Percentiles rank a stretch among this genome's conserved stretches.
Conservation (phyloP, 306 rosid genomes). For the Alnus rubra region DNA sequence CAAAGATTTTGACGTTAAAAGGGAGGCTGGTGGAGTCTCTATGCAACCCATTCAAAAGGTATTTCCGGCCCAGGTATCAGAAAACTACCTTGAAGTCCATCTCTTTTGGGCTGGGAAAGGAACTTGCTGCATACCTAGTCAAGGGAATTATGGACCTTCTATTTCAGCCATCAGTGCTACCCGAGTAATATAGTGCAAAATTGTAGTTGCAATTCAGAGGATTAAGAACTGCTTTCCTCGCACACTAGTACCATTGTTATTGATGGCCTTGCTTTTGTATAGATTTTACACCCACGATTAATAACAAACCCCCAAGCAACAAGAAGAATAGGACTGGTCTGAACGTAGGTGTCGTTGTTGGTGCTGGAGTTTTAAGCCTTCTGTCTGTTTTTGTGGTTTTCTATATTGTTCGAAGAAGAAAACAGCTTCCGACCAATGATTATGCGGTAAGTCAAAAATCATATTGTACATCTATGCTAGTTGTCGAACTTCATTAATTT, state of each 20-base stretch:
- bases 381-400: conserved; percentile 35
- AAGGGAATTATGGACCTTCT: conserved; percentile 14
- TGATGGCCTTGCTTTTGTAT: conserved; percentile 19
- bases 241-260: background rate
- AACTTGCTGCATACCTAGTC: conserved; percentile 28
- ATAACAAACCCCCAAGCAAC: conserved; percentile 52
- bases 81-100: conserved; percentile 41
- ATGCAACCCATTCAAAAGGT: conserved; percentile 32
- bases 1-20: conserved; percentile 18
- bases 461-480: background rate
- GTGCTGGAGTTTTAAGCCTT: conserved; percentile 48
- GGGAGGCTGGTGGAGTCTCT: conserved; percentile 55
- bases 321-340: conserved; percentile 48
- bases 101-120: conserved; percentile 34
- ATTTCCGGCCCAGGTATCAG: conserved; percentile 45
- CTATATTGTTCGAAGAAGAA: conserved; percentile 26
- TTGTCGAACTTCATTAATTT: background rate
- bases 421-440: conserved; percentile 18
- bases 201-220: background rate
- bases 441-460: conserved; percentile 45
- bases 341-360: conserved; percentile 58
- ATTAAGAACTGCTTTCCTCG: background rate
- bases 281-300: conserved; percentile 62
- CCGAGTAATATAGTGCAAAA: background rate
- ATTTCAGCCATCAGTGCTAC: conserved; percentile 17